phyloP scores from a whole-genome alignment of 441 rosid genomes.

The Manihot esculenta region DNA sequence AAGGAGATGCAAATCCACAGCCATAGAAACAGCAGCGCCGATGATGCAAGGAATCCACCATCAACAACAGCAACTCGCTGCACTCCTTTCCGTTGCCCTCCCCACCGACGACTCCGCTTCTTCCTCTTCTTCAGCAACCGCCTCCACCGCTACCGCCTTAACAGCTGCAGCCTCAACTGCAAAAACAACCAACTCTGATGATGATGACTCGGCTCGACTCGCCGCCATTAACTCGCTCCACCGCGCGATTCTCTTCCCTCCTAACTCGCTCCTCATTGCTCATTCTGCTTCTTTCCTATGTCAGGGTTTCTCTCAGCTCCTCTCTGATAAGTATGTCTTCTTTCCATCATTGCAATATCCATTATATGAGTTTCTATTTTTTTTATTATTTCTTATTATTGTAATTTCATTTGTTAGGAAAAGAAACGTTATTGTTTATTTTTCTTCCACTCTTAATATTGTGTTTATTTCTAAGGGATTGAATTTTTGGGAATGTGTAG shows the following conservation, averaged over 20 bases:
- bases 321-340: slow-evolving; percentile 64
- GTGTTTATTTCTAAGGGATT: not conserved
- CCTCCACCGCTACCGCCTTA: slow-evolving; percentile 28
- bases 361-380: not conserved
- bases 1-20: slow-evolving; percentile 42
- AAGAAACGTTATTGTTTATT: not conserved
- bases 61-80: slow-evolving; percentile 61
- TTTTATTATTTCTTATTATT: not conserved
- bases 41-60: slow-evolving; percentile 76
- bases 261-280: slow-evolving; percentile 75
- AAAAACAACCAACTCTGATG: slow-evolving; percentile 33
- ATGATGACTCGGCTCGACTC: slow-evolving; percentile 63
- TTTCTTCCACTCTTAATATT: not conserved
- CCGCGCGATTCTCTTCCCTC: slow-evolving; percentile 82
- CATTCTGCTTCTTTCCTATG: slow-evolving; percentile 89
- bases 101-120: slow-evolving; percentile 52
- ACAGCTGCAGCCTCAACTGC: slow-evolving; percentile 30
- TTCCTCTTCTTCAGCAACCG: slow-evolving; percentile 34
- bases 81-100: slow-evolving; percentile 78
- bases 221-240: slow-evolving; percentile 80
- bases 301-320: slow-evolving; percentile 86
- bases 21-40: slow-evolving; percentile 16
- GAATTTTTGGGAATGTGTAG: not conserved
- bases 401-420: not conserved
- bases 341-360: not conserved